Percentiles rank a stretch among this genome's conserved stretches.
Conservation (phyloP, 164 flowering plant genomes). For the Berberis thunbergii region DNA sequence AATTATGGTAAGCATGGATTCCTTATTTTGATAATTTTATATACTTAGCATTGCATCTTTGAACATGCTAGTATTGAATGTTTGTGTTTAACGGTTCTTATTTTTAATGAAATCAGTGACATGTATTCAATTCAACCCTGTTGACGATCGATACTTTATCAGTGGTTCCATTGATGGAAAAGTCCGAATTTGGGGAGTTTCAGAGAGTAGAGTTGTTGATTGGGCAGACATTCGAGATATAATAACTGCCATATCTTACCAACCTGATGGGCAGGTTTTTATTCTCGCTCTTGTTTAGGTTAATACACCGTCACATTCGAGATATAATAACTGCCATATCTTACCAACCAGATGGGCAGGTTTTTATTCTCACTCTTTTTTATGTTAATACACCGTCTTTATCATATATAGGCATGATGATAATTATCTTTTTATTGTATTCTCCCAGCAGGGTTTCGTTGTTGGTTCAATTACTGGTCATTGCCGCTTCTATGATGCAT, state of each 20-base stretch:
- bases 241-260: slow-evolving; percentile 67
- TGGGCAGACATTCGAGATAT: slow-evolving; percentile 70
- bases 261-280: slow-evolving; percentile 65
- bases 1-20: slow-evolving; percentile 48
- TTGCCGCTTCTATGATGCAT: slow-evolving; percentile 56
- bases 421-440: slow-evolving; percentile 8
- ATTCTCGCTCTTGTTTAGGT: background rate
- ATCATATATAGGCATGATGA: background rate
- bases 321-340: slow-evolving; percentile 65
- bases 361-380: slow-evolving; percentile 9
- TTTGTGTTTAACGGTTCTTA: background rate
- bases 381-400: background rate
- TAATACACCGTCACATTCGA: slow-evolving; percentile 17
- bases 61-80: background rate
- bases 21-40: background rate
- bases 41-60: background rate
- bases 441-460: slow-evolving; percentile 47
- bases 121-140: slow-evolving; percentile 86
- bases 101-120: slow-evolving; percentile 47
- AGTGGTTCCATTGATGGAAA: slow-evolving; percentile 92
- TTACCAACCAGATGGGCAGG: slow-evolving; percentile 75
- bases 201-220: slow-evolving; percentile 55
- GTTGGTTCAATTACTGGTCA: slow-evolving; percentile 65
- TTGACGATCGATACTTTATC: slow-evolving; percentile 57
- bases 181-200: slow-evolving; percentile 74